Percentiles rank a stretch among this genome's conserved stretches.
phyloP scores from a whole-genome alignment of 1,139 yeast genomes.

The Yamadazyma trypodendri region DNA sequence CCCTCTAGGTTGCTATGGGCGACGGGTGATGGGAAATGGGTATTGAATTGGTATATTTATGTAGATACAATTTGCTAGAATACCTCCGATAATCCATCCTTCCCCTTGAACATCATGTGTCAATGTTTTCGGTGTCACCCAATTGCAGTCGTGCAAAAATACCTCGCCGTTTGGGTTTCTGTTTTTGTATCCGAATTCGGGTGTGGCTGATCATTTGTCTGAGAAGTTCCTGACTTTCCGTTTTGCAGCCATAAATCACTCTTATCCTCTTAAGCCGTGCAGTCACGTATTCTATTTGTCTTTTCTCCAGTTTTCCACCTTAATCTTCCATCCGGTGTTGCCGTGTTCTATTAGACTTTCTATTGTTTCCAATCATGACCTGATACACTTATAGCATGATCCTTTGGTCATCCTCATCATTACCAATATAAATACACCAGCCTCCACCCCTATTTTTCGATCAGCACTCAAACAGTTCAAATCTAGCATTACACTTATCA shows the following conservation, averaged over 20 bases:
- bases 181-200: neutral
- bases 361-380: neutral
- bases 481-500: conserved; percentile 2
- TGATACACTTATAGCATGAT: neutral
- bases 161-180: neutral
- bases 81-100: neutral
- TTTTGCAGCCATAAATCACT: conserved; percentile 1
- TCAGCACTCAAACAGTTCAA: neutral
- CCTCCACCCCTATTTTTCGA: conserved; percentile 9
- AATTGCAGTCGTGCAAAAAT: neutral
- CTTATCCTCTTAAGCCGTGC: neutral
- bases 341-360: neutral
- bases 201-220: neutral
- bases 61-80: too few species aligned
- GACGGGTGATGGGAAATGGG: too few species aligned
- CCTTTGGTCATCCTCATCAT: neutral
- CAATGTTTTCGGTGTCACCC: neutral
- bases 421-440: neutral
- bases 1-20: too few species aligned
- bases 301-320: neutral
- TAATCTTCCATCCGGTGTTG: neutral
- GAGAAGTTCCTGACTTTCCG: neutral
- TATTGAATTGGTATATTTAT: too few species aligned
- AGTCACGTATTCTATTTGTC: neutral
- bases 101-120: neutral